Evolutionary conservation across 1,284 basidiomycete species (phyloP).

Genomic region (Tylopilus sp.): DNA sequence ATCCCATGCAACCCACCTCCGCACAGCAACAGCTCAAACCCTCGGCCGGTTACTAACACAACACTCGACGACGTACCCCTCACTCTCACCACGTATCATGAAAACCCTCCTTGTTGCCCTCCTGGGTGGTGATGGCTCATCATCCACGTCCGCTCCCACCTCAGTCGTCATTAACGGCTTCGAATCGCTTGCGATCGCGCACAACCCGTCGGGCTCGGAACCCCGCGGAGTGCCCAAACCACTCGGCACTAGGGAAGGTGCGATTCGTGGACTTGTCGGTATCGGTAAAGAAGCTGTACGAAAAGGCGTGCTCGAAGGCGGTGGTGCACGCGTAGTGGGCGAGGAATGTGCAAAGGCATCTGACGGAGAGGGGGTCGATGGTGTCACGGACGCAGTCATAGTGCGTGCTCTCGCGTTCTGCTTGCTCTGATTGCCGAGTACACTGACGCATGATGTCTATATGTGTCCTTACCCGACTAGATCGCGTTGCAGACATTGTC

Average conservation of each 20-base stretch:
- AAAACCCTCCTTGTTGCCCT: slow-evolving; percentile 93
- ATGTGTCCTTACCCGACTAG: slow-evolving; percentile 40
- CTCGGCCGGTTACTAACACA: slow-evolving; percentile 83
- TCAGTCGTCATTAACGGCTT: slow-evolving; percentile 40
- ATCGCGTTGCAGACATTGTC: slow-evolving; percentile 70
- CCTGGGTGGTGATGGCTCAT: slow-evolving; percentile 48
- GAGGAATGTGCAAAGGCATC: slow-evolving; percentile 60
- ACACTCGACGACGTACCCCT: slow-evolving; percentile 87
- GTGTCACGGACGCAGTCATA: slow-evolving; percentile 67
- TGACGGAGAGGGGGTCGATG: slow-evolving; percentile 49
- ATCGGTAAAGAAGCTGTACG: slow-evolving; percentile 87
- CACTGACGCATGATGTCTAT: background rate
- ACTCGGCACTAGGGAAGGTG: slow-evolving; percentile 85
- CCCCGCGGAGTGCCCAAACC: slow-evolving; percentile 67
- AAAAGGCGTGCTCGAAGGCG: slow-evolving; percentile 81
- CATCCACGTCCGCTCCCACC: slow-evolving; percentile 17
- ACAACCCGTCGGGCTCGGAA: slow-evolving; percentile 28
- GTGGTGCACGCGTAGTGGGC: slow-evolving; percentile 78
- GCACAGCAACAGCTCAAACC: slow-evolving; percentile 83
- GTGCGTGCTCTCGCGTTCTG: slow-evolving; percentile 45
- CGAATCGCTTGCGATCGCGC: slow-evolving; percentile 36
- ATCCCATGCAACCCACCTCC: slow-evolving; percentile 69
- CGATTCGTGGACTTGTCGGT: slow-evolving; percentile 85
- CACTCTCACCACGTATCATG: slow-evolving; percentile 89
- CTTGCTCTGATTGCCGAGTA: slow-evolving; percentile 1